Evolutionary conservation across 108 stramenopile species (phyloP).

Genomic region (Tribonema minus): DNA sequence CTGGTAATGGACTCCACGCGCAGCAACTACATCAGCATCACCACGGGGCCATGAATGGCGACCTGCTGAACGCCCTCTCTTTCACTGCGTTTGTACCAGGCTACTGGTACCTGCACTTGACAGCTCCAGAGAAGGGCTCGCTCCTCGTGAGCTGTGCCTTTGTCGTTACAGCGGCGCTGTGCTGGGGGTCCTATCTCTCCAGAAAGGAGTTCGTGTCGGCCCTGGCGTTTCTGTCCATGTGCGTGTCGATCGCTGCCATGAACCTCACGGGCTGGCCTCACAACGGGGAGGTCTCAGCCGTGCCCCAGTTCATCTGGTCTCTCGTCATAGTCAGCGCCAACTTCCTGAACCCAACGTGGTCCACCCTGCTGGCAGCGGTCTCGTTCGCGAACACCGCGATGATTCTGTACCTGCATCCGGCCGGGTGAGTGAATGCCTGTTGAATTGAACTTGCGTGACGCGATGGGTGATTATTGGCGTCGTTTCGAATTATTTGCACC

Average conservation of each 20-base stretch:
- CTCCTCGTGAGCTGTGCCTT: not conserved
- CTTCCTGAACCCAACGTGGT: not conserved
- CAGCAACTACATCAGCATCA: no score
- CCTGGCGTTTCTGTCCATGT: not conserved
- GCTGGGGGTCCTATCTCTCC: not conserved
- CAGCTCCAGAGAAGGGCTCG: not conserved
- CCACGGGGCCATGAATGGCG: no score
- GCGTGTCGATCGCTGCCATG: not conserved
- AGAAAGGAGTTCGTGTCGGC: not conserved
- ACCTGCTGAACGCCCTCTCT: not conserved
- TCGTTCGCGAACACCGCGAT: not conserved
- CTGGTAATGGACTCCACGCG: no score
- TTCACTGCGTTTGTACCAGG: not conserved
- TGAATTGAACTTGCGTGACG: no score
- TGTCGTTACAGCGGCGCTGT: not conserved
- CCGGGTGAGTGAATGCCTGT: not conserved
- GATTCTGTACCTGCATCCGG: not conserved
- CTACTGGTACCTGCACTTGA: not conserved
- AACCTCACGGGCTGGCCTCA: not conserved
- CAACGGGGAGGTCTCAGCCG: not conserved
- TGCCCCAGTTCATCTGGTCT: not conserved
- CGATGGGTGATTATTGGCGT: no score
- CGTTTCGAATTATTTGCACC: no score
- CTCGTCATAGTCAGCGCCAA: not conserved
- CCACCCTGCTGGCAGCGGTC: not conserved